Evolutionary conservation across 148 eudicot species (phyloP).

Genomic region (Chenopodium album): DNA sequence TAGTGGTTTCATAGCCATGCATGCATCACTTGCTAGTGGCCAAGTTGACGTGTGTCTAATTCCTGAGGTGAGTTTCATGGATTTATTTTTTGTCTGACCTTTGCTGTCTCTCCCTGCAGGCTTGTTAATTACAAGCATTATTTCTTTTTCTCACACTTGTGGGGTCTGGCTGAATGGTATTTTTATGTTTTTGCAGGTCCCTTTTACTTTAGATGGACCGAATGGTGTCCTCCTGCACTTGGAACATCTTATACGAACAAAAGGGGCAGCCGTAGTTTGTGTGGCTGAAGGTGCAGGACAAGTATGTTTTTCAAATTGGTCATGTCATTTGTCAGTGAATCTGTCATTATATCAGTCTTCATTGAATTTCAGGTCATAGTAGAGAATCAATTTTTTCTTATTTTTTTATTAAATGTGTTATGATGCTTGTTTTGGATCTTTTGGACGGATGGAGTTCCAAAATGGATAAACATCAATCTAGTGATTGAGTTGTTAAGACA

Average conservation of each 20-base stretch:
- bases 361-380: neutral
- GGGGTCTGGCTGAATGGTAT: constrained; percentile 13
- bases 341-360: neutral
- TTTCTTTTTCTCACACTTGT: neutral
- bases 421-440: constrained; percentile 1
- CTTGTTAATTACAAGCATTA: neutral
- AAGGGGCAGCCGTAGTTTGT: constrained; percentile 50
- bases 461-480: neutral
- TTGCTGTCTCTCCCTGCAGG: neutral
- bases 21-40: constrained; percentile 59
- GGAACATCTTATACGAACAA: constrained; percentile 45
- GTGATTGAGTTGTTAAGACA: neutral
- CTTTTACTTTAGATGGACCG: constrained; percentile 43
- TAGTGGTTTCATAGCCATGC: constrained; percentile 56
- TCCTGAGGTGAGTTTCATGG: constrained; percentile 40
- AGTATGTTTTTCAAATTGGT: constrained; percentile 29
- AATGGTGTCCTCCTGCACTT: constrained; percentile 43
- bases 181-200: constrained; percentile 31
- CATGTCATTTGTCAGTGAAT: neutral
- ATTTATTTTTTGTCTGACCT: neutral
- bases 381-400: too few relatives aligned
- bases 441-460: neutral
- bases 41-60: constrained; percentile 51
- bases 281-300: constrained; percentile 59
- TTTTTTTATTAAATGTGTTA: neutral